Evolutionary conservation across 1,284 basidiomycete genomes (phyloP).

Genomic region (Stygiomarasmius scandens): DNA sequence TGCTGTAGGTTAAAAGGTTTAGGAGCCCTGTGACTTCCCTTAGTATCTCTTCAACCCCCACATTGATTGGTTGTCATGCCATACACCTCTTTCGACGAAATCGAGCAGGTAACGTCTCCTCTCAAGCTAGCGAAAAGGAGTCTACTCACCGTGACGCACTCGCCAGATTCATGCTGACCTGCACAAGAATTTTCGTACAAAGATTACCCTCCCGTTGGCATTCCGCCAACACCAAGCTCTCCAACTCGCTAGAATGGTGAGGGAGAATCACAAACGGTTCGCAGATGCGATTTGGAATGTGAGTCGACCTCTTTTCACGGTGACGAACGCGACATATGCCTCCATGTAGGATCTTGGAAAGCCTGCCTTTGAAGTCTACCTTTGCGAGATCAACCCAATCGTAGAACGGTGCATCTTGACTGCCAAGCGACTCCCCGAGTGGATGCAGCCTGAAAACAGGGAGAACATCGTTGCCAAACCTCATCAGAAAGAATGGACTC

Average conservation of each 20-base stretch:
- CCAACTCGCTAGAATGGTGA: slow-evolving; percentile 61
- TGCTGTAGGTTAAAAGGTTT: no score
- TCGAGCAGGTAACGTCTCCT: slow-evolving; percentile 4
- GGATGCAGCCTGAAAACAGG: slow-evolving; percentile 50
- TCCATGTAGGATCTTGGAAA: slow-evolving; percentile 53
- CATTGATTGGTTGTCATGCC: background rate
- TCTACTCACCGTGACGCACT: no score
- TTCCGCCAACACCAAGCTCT: slow-evolving; percentile 67
- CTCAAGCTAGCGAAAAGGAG: no score
- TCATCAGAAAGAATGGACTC: slow-evolving; percentile 38
- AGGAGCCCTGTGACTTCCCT: no score
- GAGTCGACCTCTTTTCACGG: background rate
- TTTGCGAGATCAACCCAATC: slow-evolving; percentile 42
- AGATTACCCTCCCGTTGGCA: slow-evolving; percentile 51
- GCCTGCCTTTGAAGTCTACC: slow-evolving; percentile 43
- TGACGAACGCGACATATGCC: background rate
- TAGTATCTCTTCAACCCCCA: no score
- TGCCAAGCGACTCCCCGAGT: slow-evolving; percentile 51
- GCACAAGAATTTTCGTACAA: slow-evolving; percentile 49
- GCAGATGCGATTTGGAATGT: slow-evolving; percentile 42
- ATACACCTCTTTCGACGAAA: slow-evolving; percentile 9
- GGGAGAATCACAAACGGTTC: slow-evolving; percentile 58
- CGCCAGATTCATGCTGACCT: slow-evolving; percentile 48
- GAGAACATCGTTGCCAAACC: slow-evolving; percentile 23
- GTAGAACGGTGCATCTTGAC: slow-evolving; percentile 49